phyloP scores from a whole-genome alignment of 2,329 filamentous ascomycete genomes.

The Penicillium psychrosexuale region DNA sequence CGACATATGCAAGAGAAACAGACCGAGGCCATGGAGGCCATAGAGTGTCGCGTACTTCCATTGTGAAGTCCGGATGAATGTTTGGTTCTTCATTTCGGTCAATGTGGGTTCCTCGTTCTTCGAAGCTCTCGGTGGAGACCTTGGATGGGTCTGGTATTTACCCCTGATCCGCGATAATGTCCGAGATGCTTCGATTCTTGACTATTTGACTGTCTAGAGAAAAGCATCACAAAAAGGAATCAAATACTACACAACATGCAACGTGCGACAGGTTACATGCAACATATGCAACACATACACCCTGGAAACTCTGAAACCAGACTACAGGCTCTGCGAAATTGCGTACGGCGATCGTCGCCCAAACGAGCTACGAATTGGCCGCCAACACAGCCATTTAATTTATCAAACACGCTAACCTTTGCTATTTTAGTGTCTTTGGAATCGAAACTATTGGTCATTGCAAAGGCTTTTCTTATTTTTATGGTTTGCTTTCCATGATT shows the following conservation, averaged over 20 bases:
- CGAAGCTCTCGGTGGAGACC: constrained; percentile 21
- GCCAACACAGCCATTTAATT: constrained; percentile 13
- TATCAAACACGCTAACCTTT: constrained; percentile 21
- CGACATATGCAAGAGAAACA: neutral
- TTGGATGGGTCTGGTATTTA: constrained; percentile 20
- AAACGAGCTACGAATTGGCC: constrained; percentile 13
- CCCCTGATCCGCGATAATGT: constrained; percentile 8
- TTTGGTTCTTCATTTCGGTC: constrained; percentile 10
- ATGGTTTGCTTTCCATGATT: neutral
- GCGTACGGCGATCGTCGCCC: constrained; percentile 21
- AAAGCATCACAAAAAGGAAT: neutral
- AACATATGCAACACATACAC: constrained; percentile 15
- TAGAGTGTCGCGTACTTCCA: neutral
- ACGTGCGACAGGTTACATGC: neutral
- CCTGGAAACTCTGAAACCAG: constrained; percentile 17
- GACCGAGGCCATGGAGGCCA: neutral
- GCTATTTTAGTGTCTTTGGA: constrained; percentile 11
- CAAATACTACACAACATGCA: neutral
- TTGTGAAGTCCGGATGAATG: neutral
- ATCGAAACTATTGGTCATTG: constrained; percentile 15
- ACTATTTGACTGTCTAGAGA: neutral
- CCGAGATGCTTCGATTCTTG: neutral
- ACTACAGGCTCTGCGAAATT: constrained; percentile 21
- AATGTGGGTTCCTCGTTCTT: constrained; percentile 8
- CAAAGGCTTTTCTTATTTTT: constrained; percentile 1